phyloP scores from a whole-genome alignment of 805 yeast genomes.

The Ogataea kodamae region DNA sequence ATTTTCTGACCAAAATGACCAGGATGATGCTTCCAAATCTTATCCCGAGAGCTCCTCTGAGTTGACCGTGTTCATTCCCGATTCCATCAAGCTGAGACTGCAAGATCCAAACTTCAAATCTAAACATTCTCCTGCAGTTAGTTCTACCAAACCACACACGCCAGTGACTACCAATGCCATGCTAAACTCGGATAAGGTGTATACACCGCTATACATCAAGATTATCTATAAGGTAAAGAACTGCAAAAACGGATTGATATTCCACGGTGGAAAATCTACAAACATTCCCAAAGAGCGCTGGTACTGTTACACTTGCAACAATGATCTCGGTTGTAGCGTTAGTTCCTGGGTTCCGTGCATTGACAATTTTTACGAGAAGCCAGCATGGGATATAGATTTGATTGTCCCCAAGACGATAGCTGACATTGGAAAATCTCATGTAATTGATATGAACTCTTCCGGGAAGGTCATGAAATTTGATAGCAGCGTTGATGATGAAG shows the following conservation, averaged over 20 bases:
- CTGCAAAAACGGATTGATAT: slow-evolving; percentile 71
- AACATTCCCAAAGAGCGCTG: slow-evolving; percentile 48
- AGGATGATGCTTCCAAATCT: slow-evolving; percentile 28
- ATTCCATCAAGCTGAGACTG: slow-evolving; percentile 55
- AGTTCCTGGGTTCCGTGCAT: slow-evolving; percentile 98
- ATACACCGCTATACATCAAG: slow-evolving; percentile 68
- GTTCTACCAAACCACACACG: slow-evolving; percentile 34
- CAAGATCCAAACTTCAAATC: slow-evolving; percentile 45
- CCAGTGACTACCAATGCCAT: slow-evolving; percentile 33
- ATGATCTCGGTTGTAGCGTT: slow-evolving; percentile 74
- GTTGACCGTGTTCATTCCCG: slow-evolving; percentile 60
- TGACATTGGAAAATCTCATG: slow-evolving; percentile 54
- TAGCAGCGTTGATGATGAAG: slow-evolving; percentile 29
- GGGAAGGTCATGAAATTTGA: slow-evolving; percentile 28
- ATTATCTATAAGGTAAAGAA: slow-evolving; percentile 64
- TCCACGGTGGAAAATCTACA: slow-evolving; percentile 58
- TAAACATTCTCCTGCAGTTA: slow-evolving; percentile 30
- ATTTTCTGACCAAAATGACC: slow-evolving; percentile 43
- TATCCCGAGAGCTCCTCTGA: slow-evolving; percentile 54
- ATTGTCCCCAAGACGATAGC: slow-evolving; percentile 76
- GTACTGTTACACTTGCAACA: slow-evolving; percentile 85
- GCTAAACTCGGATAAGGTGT: slow-evolving; percentile 44
- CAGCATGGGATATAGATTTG: slow-evolving; percentile 90
- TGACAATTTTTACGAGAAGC: slow-evolving; percentile 81
- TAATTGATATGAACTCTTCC: slow-evolving; percentile 40